Evolutionary conservation across 805 yeast genomes (phyloP).

Genomic region (Ogataea wickerhamii): DNA sequence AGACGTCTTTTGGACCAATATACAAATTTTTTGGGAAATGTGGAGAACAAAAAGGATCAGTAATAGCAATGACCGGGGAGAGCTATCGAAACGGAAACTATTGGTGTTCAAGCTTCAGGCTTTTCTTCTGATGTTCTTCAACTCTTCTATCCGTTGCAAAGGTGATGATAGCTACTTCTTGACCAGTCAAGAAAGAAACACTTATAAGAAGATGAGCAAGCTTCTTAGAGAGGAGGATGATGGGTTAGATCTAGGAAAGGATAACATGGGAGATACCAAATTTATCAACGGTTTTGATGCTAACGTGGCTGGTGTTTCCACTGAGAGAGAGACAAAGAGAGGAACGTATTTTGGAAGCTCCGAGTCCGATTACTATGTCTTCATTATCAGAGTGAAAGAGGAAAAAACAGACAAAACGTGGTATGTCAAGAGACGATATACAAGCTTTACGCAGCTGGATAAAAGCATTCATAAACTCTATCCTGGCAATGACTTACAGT

Average conservation of each 20-base stretch:
- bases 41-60: constrained; percentile 71
- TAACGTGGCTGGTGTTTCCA: constrained; percentile 66
- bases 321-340: constrained; percentile 25
- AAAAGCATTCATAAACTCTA: constrained; percentile 47
- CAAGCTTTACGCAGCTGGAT: constrained; percentile 62
- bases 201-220: constrained; percentile 39
- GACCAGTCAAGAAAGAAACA: constrained; percentile 34
- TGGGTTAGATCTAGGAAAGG: constrained; percentile 29
- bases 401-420: constrained; percentile 33
- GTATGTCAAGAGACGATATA: constrained; percentile 59
- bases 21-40: constrained; percentile 79
- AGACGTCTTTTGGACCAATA: constrained; percentile 67
- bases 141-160: constrained; percentile 65
- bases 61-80: constrained; percentile 70
- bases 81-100: constrained; percentile 66
- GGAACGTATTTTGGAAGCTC: constrained; percentile 21
- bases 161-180: constrained; percentile 50
- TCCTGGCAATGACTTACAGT: constrained; percentile 62
- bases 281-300: constrained; percentile 56
- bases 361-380: constrained; percentile 36
- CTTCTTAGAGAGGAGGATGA: constrained; percentile 18
- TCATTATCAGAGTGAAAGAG: constrained; percentile 45
- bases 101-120: constrained; percentile 58
- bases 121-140: constrained; percentile 62
- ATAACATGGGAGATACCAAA: constrained; percentile 37